A percentile compares a stretch with the other conserved stretches of the same genome.
Evolutionary conservation across 495 filamentous ascomycete genomes (phyloP).

Genomic region (Tuber borchii): DNA sequence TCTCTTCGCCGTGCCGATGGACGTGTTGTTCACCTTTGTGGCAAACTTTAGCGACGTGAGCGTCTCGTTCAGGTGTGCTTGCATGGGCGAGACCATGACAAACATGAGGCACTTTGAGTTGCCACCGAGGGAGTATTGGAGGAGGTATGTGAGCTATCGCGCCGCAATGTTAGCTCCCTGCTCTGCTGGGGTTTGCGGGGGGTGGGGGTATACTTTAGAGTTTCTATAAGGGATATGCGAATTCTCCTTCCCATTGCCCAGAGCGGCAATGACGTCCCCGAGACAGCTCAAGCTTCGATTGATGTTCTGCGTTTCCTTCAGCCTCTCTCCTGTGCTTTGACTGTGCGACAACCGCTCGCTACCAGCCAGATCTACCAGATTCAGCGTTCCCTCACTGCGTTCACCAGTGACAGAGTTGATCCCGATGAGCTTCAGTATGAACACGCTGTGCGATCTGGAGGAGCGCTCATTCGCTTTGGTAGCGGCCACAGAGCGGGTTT

Average conservation of each 20-base stretch:
- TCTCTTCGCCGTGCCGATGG: slow-evolving; percentile 41
- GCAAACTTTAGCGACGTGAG: slow-evolving; percentile 94
- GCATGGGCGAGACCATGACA: slow-evolving; percentile 89
- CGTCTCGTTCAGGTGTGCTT: slow-evolving; percentile 86
- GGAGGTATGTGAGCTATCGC: slow-evolving; percentile 75
- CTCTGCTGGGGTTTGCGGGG: not conserved
- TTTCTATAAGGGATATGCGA: slow-evolving; percentile 90
- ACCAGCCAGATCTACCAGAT: slow-evolving; percentile 91
- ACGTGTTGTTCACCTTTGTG: slow-evolving; percentile 60
- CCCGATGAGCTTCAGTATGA: slow-evolving; percentile 84
- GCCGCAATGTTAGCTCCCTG: slow-evolving; percentile 1
- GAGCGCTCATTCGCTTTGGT: slow-evolving; percentile 95
- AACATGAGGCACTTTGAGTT: slow-evolving; percentile 99
- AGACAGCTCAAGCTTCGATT: slow-evolving; percentile 88
- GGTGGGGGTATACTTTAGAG: slow-evolving; percentile 63
- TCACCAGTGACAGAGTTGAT: slow-evolving; percentile 74
- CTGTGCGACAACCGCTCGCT: slow-evolving; percentile 85
- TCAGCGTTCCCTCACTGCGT: slow-evolving; percentile 84
- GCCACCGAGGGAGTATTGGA: slow-evolving; percentile 90
- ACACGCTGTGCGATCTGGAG: slow-evolving; percentile 89
- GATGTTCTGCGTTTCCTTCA: slow-evolving; percentile 95
- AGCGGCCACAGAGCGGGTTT: slow-evolving; percentile 84
- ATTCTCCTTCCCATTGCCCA: slow-evolving; percentile 78
- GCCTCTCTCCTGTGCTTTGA: slow-evolving; percentile 70
- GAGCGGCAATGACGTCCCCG: slow-evolving; percentile 86